A percentile compares a stretch with the other conserved stretches of the same genome.
phyloP scores from a whole-genome alignment of 805 yeast genomes.

The Candida piceae region DNA sequence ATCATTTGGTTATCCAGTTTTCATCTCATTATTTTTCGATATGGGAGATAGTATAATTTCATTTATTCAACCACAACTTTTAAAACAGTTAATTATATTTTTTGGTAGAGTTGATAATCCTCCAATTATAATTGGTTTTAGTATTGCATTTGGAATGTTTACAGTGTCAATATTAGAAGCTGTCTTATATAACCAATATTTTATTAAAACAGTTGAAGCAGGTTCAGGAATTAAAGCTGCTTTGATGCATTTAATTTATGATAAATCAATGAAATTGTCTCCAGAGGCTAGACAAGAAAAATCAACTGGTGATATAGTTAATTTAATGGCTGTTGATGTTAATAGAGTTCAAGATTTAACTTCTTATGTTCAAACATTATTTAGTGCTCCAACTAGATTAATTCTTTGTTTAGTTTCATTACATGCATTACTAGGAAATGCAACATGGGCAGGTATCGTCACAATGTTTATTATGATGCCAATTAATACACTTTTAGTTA shows the following conservation, averaged over 20 bases:
- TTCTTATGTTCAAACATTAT: slow-evolving; percentile 46
- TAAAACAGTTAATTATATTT: slow-evolving; percentile 43
- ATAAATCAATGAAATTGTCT: slow-evolving; percentile 66
- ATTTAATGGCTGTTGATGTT: slow-evolving; percentile 74
- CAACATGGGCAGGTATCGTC: slow-evolving; percentile 53
- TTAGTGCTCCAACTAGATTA: slow-evolving; percentile 57
- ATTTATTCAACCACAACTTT: slow-evolving; percentile 54
- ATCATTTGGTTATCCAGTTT: slow-evolving; percentile 34
- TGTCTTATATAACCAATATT: slow-evolving; percentile 62
- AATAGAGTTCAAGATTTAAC: slow-evolving; percentile 55
- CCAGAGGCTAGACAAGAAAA: slow-evolving; percentile 54
- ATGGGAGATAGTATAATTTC: slow-evolving; percentile 34
- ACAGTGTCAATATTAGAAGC: slow-evolving; percentile 56
- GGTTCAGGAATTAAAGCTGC: slow-evolving; percentile 65
- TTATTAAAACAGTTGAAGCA: slow-evolving; percentile 50
- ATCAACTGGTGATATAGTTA: slow-evolving; percentile 76
- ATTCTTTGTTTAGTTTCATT: slow-evolving; percentile 49
- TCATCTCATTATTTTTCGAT: slow-evolving; percentile 33
- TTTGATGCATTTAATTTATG: slow-evolving; percentile 61
- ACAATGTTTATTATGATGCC: slow-evolving; percentile 56
- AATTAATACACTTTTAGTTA: slow-evolving; percentile 44
- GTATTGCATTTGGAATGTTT: slow-evolving; percentile 63
- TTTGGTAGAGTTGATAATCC: slow-evolving; percentile 33
- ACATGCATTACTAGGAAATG: slow-evolving; percentile 50
- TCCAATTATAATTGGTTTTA: slow-evolving; percentile 54